Evolutionary conservation across 345 rosid species (phyloP), one percentile per base, ranked within the genome.

Genomic region (Bruguiera gymnorhiza): DNA sequence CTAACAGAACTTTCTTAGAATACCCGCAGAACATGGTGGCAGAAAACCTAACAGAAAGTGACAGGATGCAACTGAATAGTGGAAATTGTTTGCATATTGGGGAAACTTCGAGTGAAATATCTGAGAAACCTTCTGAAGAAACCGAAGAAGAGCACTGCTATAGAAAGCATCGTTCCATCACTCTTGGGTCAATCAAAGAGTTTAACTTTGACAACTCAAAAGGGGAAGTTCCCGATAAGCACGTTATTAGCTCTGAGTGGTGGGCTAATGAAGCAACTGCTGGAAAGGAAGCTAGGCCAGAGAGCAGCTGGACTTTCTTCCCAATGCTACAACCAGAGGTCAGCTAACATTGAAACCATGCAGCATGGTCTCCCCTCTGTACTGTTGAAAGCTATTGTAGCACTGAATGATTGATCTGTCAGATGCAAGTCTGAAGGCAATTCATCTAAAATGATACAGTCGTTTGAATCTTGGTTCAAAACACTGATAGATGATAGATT

Each of bases 261-360:
- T 93, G 98, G 98, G 86, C 93, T 3, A 87, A 83, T 29, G 94
- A 88, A 76, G 88, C 90, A 68, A 88, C 87, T 63, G 85, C 85
- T 9, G 89, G 96, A 52, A 82, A 83, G 80, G 88, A 88, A 68
- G 68, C 75, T 72, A 82, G 78, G 63, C 82, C 86, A 57, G 76
- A 87, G 65, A 82, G 75, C 73, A 80, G 73, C 75, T 90, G 96
- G 98, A 82, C 89, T 64, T 90, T 93, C 87, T 90, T 90, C 83
- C 97, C 98, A 1, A 75, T 88, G 70, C 82, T 90, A 69, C 92
- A 87, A 78, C 89, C 97, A 63, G 88, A 86, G 75, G 82, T 84
- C 66, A 83, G 84, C 77, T 90, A 80, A 90, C 70, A 71, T 60
- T 55, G 52, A 13, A 60, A 60, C 76, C 24, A 51, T 67, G 53